Evolutionary conservation across 441 rosid species (phyloP).

Genomic region (Populus tomentosa): DNA sequence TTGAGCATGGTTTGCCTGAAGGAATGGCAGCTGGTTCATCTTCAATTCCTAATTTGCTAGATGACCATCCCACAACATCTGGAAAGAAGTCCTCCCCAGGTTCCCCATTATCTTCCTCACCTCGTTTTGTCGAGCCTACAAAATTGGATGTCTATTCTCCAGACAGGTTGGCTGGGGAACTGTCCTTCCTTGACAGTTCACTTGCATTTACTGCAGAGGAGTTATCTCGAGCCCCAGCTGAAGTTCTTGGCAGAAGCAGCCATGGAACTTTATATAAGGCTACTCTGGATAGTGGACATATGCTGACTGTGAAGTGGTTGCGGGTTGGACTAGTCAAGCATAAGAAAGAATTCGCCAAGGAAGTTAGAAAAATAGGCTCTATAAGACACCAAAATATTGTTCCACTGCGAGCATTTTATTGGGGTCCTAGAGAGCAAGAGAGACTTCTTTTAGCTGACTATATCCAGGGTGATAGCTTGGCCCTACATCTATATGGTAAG

Average conservation of each 20-base stretch:
- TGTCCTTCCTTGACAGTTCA: conserved; percentile 70
- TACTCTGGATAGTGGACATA: conserved; percentile 72
- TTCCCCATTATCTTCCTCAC: conserved; percentile 77
- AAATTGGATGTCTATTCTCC: conserved; percentile 83
- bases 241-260: conserved; percentile 98
- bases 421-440: conserved; percentile 98
- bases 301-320: conserved; percentile 94
- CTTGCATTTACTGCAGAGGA: conserved; percentile 83
- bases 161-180: conserved; percentile 89
- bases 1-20: conserved; percentile 46
- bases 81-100: conserved; percentile 74
- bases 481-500: conserved; percentile 89
- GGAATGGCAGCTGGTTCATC: conserved; percentile 32
- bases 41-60: conserved; percentile 54
- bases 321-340: conserved; percentile 85
- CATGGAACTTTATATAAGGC: conserved; percentile 96
- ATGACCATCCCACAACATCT: conserved; percentile 50
- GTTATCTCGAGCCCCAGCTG: conserved; percentile 92
- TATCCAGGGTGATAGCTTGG: conserved; percentile 82
- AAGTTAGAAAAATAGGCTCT: conserved; percentile 73
- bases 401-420: conserved; percentile 81
- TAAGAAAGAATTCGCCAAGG: conserved; percentile 87
- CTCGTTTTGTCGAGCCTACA: conserved; percentile 61
- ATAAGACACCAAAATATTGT: conserved; percentile 72
- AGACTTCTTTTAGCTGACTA: conserved; percentile 87